Percentiles rank a stretch among this genome's conserved stretches.
These are phyloP conservation scores for Prunus mongolica DNA, from an alignment of 306 rosid species.

Conservation along the genomic window DNA sequence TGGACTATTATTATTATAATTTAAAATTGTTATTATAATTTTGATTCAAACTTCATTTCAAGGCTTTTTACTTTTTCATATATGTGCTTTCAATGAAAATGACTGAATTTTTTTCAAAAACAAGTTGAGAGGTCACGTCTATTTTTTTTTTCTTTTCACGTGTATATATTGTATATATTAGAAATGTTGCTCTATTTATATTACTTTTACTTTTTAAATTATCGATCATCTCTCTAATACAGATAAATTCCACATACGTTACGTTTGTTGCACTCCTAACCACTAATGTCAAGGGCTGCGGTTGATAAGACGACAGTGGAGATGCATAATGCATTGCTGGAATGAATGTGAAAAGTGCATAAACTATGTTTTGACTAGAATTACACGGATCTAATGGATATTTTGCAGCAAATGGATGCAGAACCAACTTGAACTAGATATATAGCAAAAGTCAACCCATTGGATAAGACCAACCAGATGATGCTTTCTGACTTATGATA, in stretches of 20 bases:
- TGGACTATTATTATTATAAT: not conserved
- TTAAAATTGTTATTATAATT: not conserved
- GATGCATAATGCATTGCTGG: not conserved
- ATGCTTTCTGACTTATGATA: not conserved
- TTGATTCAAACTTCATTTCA: not conserved
- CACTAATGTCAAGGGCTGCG: too few species aligned
- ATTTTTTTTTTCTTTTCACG: too few species aligned
- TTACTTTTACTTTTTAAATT: too few species aligned
- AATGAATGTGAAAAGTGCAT: not conserved
- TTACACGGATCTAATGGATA: not conserved
- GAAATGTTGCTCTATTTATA: too few species aligned
- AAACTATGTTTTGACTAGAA: not conserved
- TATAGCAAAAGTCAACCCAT: not conserved
- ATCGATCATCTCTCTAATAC: too few species aligned
- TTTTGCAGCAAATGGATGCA: not conserved
- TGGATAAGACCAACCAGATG: not conserved
- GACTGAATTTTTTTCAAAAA: too few species aligned
- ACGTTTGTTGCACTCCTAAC: too few species aligned
- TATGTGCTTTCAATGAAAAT: too few species aligned
- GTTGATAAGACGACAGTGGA: too few species aligned
- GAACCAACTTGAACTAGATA: not conserved
- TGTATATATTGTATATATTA: too few species aligned
- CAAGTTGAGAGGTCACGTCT: too few species aligned
- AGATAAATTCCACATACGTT: fast-evolving
- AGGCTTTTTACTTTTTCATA: not conserved